A percentile compares a stretch with the other conserved stretches of the same genome.
Conservation (phyloP, 208 protist genomes). For the Acanthamoeba sp. region DNA sequence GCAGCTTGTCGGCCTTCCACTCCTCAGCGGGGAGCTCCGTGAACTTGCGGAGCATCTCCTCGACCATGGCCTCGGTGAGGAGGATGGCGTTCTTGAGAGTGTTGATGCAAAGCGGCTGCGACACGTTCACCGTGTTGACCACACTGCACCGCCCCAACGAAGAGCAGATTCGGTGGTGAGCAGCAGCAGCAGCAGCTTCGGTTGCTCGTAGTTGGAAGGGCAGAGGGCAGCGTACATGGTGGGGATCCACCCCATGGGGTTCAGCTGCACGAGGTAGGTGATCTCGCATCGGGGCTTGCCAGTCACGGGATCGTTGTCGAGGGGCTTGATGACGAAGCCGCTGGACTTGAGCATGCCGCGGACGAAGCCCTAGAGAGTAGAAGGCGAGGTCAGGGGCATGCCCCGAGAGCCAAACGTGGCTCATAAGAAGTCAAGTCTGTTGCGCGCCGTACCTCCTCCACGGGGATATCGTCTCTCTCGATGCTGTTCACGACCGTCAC, state of each 20-base stretch:
- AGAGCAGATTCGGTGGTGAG: no score
- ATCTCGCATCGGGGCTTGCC: conserved; percentile 45
- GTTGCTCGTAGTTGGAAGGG: background rate
- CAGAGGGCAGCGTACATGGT: background rate
- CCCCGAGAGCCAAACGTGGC: background rate
- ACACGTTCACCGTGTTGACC: conserved; percentile 29
- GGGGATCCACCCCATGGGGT: conserved; percentile 62
- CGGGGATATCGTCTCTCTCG: conserved; percentile 24
- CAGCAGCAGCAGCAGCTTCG: background rate
- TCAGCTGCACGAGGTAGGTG: conserved; percentile 52
- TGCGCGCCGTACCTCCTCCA: conserved; percentile 12
- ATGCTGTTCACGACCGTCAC: conserved; percentile 60
- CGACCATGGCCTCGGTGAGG: conserved; percentile 41
- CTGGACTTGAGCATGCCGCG: conserved; percentile 16
- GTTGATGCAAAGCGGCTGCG: conserved; percentile 57
- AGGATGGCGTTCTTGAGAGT: conserved; percentile 44
- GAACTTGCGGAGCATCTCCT: conserved; percentile 43
- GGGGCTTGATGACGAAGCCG: conserved; percentile 62
- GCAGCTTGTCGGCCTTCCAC: conserved; percentile 62
- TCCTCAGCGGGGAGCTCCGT: background rate
- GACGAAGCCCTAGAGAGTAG: conserved; percentile 7
- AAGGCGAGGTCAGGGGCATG: background rate
- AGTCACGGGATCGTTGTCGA: conserved; percentile 14
- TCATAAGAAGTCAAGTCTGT: no score
- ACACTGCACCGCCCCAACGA: background rate